Conservation (phyloP, 441 rosid species). For the Arabidopsis lyrata region DNA sequence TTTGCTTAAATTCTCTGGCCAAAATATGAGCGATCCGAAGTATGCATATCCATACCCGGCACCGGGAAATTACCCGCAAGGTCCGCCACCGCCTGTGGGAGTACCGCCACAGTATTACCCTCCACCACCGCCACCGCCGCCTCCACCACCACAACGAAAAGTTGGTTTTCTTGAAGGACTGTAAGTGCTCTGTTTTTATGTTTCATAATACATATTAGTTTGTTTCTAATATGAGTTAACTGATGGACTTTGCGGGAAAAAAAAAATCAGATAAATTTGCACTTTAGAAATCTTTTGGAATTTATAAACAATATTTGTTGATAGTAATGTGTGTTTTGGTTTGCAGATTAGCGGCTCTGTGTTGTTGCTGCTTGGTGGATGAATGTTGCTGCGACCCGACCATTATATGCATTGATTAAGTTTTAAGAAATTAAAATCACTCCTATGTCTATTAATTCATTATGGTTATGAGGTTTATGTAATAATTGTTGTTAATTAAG, state of each 20-base stretch:
- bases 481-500: not conserved
- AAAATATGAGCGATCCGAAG: slow-evolving; percentile 60
- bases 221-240: slow-evolving; percentile 6
- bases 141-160: slow-evolving; percentile 51
- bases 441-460: not conserved
- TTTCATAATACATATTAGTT: not conserved
- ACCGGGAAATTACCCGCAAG: slow-evolving; percentile 62
- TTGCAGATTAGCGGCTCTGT: slow-evolving; percentile 65
- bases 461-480: slow-evolving; percentile 9
- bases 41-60: slow-evolving; percentile 65
- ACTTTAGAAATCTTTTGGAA: not conserved
- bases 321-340: slow-evolving; percentile 22
- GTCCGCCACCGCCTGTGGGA: slow-evolving; percentile 58
- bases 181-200: slow-evolving; percentile 46
- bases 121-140: slow-evolving; percentile 31
- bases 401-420: slow-evolving; percentile 47
- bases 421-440: not conserved
- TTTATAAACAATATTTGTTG: not conserved
- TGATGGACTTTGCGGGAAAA: not conserved
- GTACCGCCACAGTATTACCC: slow-evolving; percentile 67
- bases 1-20: not conserved
- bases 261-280: not conserved
- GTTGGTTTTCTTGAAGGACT: slow-evolving; percentile 69
- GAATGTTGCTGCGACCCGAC: slow-evolving; percentile 72
- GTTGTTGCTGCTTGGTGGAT: slow-evolving; percentile 72